These are phyloP conservation scores for Talaromyces rugulosus DNA, from an alignment of 2,329 filamentous ascomycete genomes.

Conservation along the genomic window DNA sequence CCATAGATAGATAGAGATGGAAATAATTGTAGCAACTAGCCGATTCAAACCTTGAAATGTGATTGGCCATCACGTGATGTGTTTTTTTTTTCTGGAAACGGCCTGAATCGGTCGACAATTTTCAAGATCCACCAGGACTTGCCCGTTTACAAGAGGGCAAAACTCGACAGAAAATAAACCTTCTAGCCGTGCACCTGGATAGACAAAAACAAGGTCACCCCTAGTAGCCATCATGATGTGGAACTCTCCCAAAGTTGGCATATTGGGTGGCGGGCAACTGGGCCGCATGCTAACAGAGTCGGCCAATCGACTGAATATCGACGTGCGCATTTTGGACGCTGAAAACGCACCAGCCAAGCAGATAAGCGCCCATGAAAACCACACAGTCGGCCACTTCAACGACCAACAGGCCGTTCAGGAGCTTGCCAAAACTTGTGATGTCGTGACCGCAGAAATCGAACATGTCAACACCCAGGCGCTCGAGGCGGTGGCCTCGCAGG, in stretches of 20 bases:
- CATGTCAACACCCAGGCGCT: constrained; percentile 88
- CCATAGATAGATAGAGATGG: too few relatives aligned
- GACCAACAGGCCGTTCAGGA: constrained; percentile 72
- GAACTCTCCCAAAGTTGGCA: constrained; percentile 44
- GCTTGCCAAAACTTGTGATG: constrained; percentile 71
- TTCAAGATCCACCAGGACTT: constrained; percentile 9
- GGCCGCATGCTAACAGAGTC: constrained; percentile 92
- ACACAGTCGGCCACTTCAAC: constrained; percentile 85
- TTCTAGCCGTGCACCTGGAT: not conserved
- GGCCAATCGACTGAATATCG: constrained; percentile 72
- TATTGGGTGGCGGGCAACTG: constrained; percentile 66
- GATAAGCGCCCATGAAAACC: constrained; percentile 68
- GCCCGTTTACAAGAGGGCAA: not conserved
- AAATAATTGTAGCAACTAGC: not conserved
- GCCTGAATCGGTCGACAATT: not conserved
- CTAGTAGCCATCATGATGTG: constrained; percentile 25
- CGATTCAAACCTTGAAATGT: not conserved
- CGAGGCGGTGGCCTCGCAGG: constrained; percentile 69
- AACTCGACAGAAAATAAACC: not conserved
- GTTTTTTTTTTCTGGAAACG: not conserved
- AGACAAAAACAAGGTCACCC: not conserved
- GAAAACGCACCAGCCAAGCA: constrained; percentile 78
- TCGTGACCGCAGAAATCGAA: constrained; percentile 91
- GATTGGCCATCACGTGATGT: not conserved
- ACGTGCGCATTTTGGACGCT: constrained; percentile 74